These are phyloP conservation scores for Phylloporus gajari DNA, from an alignment of 1,284 basidiomycete species.

Conservation along the genomic window DNA sequence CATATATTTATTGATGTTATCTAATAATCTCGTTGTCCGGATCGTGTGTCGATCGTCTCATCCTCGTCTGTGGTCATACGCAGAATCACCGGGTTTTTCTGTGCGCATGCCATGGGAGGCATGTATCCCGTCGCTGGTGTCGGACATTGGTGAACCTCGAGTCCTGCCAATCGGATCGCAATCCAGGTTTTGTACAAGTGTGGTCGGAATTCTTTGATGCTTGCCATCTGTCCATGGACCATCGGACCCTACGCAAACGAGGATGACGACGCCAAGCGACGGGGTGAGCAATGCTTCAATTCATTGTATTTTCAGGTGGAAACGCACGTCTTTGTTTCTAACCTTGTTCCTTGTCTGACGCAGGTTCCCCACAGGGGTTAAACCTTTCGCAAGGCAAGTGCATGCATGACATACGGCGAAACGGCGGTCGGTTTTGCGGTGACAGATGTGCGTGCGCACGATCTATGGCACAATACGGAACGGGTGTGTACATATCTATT, in stretches of 20 bases:
- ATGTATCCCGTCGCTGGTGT: conserved; percentile 76
- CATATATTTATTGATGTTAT: too few species aligned
- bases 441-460: conserved; percentile 72
- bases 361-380: conserved; percentile 57
- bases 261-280: conserved; percentile 66
- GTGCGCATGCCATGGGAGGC: conserved; percentile 71
- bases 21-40: too few species aligned
- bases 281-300: conserved; percentile 70
- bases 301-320: conserved; percentile 77
- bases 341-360: not conserved
- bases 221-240: conserved; percentile 81
- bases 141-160: conserved; percentile 74
- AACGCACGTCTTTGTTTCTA: conserved; percentile 61
- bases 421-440: conserved; percentile 78
- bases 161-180: conserved; percentile 71
- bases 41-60: too few species aligned
- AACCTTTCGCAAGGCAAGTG: conserved; percentile 75
- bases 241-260: conserved; percentile 71
- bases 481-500: conserved; percentile 61
- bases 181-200: conserved; percentile 69
- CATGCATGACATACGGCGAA: conserved; percentile 72
- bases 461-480: conserved; percentile 88
- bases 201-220: conserved; percentile 80
- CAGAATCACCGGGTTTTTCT: conserved; percentile 63
- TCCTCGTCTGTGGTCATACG: too few species aligned